Percentiles rank a stretch among this genome's conserved stretches.
phyloP scores from a whole-genome alignment of 805 yeast genomes.

The Yamadazyma kitorensis region DNA sequence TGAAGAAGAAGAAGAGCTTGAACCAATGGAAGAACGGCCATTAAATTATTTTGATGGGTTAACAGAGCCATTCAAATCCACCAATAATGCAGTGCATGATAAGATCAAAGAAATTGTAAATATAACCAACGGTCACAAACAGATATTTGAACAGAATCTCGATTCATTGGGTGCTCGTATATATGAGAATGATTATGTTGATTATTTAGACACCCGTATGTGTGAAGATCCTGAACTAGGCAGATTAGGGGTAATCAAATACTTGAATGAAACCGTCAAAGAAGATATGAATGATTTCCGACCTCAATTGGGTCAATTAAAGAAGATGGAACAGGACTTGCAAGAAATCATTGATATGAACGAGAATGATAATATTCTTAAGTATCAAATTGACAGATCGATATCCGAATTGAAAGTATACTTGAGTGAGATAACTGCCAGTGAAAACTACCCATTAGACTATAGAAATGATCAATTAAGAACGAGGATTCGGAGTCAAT shows the following conservation, averaged over 20 bases:
- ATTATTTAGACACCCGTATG: neutral
- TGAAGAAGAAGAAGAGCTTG: conserved; percentile 9
- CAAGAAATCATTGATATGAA: conserved; percentile 1
- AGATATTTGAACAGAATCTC: conserved; percentile 20
- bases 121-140: conserved; percentile 24
- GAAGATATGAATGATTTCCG: neutral
- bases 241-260: neutral
- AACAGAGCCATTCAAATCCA: neutral
- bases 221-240: conserved; percentile 2
- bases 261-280: neutral
- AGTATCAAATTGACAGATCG: conserved; percentile 21
- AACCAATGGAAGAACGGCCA: conserved; percentile 2
- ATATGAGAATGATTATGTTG: too few relatives aligned
- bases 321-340: neutral
- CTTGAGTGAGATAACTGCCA: conserved; percentile 3
- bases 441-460: conserved; percentile 28
- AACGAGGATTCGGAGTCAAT: conserved; percentile 24
- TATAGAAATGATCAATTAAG: conserved; percentile 24
- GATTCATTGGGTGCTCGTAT: conserved; percentile 2
- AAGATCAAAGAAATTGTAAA: conserved; percentile 21
- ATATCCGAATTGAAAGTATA: conserved; percentile 23
- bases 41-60: conserved; percentile 4
- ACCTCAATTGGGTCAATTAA: neutral
- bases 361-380: conserved; percentile 1
- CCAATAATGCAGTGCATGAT: conserved; percentile 8